Evolutionary conservation across 2,329 filamentous ascomycete genomes (phyloP).

Genomic region (Setomelanomma holmii): DNA sequence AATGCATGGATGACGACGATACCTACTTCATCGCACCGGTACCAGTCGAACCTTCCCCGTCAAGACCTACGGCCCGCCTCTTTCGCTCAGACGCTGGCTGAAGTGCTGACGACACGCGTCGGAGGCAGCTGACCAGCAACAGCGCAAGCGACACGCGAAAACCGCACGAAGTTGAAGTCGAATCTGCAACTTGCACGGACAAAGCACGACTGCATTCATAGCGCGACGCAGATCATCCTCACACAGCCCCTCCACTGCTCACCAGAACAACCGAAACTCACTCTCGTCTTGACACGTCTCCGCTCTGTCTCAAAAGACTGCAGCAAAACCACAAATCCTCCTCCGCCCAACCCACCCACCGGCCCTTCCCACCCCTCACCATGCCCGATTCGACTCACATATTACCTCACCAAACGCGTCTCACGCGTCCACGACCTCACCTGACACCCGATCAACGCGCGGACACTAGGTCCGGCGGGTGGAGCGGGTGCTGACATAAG

Average conservation of each 20-base stretch:
- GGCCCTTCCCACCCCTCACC: background rate
- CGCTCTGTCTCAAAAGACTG: background rate
- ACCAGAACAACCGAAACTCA: background rate
- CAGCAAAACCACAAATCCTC: background rate
- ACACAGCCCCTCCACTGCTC: background rate
- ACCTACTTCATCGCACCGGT: too few relatives aligned
- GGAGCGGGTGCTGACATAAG: slow-evolving; percentile 3
- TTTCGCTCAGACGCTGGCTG: background rate
- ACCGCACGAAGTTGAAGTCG: background rate
- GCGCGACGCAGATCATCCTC: background rate
- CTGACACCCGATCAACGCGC: slow-evolving; percentile 24
- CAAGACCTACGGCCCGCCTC: background rate
- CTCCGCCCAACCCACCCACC: background rate
- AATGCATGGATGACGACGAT: background rate
- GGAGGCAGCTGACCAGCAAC: too few relatives aligned
- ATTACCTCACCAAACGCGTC: slow-evolving; percentile 24
- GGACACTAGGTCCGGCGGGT: slow-evolving; percentile 17
- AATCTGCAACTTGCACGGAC: too few relatives aligned
- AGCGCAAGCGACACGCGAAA: too few relatives aligned
- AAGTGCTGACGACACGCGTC: background rate
- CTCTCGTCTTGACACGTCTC: background rate
- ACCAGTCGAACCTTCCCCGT: background rate
- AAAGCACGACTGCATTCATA: background rate
- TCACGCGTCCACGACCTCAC: slow-evolving; percentile 30
- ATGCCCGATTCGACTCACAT: slow-evolving; percentile 2